Conservation (phyloP, 805 yeast species). For the Candida nemodendra region DNA sequence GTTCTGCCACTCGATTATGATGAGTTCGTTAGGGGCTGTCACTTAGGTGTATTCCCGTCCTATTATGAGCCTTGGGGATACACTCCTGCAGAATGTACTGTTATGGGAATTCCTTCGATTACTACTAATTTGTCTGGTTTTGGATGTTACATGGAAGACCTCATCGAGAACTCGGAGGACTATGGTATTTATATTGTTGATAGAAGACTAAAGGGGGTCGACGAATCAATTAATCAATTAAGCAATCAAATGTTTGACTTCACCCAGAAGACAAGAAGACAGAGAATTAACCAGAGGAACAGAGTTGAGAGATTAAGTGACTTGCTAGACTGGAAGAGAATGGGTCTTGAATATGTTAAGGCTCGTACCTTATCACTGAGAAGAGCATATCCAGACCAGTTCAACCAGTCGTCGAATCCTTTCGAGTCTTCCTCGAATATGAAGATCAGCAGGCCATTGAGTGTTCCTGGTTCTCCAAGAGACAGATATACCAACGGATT, state of each 20-base stretch:
- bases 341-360: constrained; percentile 95
- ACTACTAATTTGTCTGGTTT: constrained; percentile 95
- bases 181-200: constrained; percentile 97
- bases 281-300: constrained; percentile 95
- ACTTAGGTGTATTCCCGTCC: constrained; percentile 96
- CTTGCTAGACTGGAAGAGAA: constrained; percentile 93
- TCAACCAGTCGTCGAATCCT: constrained; percentile 44
- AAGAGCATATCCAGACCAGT: constrained; percentile 90
- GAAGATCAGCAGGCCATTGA: constrained; percentile 85
- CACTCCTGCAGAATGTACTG: constrained; percentile 99
- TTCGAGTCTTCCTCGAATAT: constrained; percentile 42
- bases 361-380: constrained; percentile 90
- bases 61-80: constrained; percentile 99
- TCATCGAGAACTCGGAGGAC: constrained; percentile 90
- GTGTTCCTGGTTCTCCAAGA: constrained; percentile 97
- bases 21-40: constrained; percentile 97
- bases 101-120: constrained; percentile 98
- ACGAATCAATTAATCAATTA: constrained; percentile 89
- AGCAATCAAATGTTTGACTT: constrained; percentile 88
- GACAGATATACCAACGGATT: constrained; percentile 52
- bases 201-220: constrained; percentile 87
- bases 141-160: constrained; percentile 98
- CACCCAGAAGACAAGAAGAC: constrained; percentile 86
- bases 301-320: constrained; percentile 94
- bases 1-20: constrained; percentile 91